Conservation (phyloP, 805 yeast genomes). For the Dipodascopsis uninucleata region DNA sequence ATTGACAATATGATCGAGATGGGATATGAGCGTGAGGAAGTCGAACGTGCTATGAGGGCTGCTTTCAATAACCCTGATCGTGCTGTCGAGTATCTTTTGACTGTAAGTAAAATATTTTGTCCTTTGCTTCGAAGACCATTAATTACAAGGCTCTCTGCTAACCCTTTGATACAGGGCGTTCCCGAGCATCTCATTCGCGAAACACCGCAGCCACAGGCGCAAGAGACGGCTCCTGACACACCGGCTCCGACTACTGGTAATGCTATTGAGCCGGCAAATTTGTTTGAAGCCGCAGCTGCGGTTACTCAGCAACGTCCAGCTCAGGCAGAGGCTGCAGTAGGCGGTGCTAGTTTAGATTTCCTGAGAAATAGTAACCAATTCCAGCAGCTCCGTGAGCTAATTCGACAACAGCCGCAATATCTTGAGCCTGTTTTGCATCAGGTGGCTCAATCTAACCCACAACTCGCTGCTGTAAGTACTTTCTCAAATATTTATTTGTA, state of each 20-base stretch:
- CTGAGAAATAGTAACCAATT: constrained; percentile 39
- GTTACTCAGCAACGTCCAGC: constrained; percentile 52
- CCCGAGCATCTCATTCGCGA: constrained; percentile 56
- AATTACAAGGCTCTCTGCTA: neutral
- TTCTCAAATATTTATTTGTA: constrained; percentile 36
- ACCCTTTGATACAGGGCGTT: constrained; percentile 48
- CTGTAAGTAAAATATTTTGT: constrained; percentile 33
- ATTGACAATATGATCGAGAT: constrained; percentile 83
- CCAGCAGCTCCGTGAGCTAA: constrained; percentile 66
- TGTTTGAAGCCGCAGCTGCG: constrained; percentile 40
- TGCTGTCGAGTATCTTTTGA: constrained; percentile 90
- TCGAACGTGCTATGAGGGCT: constrained; percentile 85
- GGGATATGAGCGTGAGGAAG: constrained; percentile 90
- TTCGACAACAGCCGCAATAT: constrained; percentile 83
- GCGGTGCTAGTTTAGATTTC: constrained; percentile 45
- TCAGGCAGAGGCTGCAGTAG: constrained; percentile 37
- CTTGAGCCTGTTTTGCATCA: constrained; percentile 80
- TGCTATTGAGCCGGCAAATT: constrained; percentile 38
- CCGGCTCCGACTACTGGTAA: constrained; percentile 30
- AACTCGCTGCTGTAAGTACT: constrained; percentile 54
- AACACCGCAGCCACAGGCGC: constrained; percentile 27
- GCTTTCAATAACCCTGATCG: constrained; percentile 97
- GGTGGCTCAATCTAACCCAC: constrained; percentile 77
- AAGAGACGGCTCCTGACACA: constrained; percentile 30
- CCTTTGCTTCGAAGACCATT: neutral